Evolutionary conservation across 495 filamentous ascomycete species (phyloP), one percentile per base, ranked within the genome.

Genomic region (Pseudomonodictys pantanalensis): DNA sequence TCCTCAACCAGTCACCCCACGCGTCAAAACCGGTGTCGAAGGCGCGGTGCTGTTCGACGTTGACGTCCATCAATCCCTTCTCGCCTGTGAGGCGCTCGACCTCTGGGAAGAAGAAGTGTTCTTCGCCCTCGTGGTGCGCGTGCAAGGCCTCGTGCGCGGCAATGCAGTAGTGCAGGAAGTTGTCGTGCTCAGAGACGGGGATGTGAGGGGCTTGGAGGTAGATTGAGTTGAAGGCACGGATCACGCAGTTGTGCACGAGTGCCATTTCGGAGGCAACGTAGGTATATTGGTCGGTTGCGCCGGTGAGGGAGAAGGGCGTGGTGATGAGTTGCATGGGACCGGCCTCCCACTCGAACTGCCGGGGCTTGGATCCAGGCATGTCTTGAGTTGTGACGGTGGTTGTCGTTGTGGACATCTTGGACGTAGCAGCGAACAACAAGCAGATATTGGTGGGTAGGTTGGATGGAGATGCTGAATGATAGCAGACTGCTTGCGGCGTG

Each of bases 151-250:
- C 17, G 32, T 53, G 56, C 20, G 17, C 76, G 18, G 64, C 65
- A n/a, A 60, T 57, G 35, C 62, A 66, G 55, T 74, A 79, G 18
- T 65, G 45, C 43, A 82, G 65, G 58, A 80, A 78, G n/a, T 68
- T 52, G 12, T 56, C 53, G 56, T 72, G 63, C 47, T 72, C 58
- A 6, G 54, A n/a, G 11, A 50, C 24, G 12, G 55, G 15, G 6
- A 82, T 63, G 50, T 73, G 62, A 0, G 73, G 76, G 0, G 77
- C 75, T 69, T 81, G 78, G 8, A 76, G 65, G 62, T 77, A 79
- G 47, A 81, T 76, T 33, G 69, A 67, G 60, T 81, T 82, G 15
- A 81, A 72, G 12, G 68, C 69, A 41, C 79, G 78, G 52, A 78
- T 64, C 42, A 81, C 71, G 30, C 71, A 60, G 66, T 81, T 82